Base-by-base conservation (phyloP, 768 basidiomycete species). In the Lactifluus echinatus region DNA sequence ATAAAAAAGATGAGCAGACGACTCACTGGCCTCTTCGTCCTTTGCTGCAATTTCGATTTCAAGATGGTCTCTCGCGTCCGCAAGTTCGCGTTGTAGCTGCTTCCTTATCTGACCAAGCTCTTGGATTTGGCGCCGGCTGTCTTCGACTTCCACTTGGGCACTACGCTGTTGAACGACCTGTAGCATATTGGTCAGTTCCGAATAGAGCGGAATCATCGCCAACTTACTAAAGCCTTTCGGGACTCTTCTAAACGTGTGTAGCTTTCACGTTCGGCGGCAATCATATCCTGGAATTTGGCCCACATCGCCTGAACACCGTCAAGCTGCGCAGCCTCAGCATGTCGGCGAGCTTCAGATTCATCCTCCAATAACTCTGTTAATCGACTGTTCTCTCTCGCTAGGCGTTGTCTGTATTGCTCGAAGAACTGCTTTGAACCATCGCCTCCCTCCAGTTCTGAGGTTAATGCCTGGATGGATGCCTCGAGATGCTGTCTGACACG, bases 171-270 rank as follows among this genome's bases (percentile, higher is more conserved):
- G 85, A 11, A 82, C 77, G 31, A 84, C 66, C 86, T 89, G 61
- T 24, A 14, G 29, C 37, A 61, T n/a, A 19, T 15, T 6, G 28
- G 61, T 59, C 44, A 42, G 29, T 39, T 36, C 8, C 34, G 21
- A 3, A 14, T 19, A 6, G 23, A 36, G 37, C 31, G 15, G 8
- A n/a, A 23, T 23, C 24, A 19, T 28, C 8, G 28, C 19, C 17
- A 33, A 69, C 82, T 60, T 68, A 87, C 84, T 63, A 88, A 67
- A 52, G 85, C 84, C 65, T 82, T 84, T 45, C 81, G 75, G 15
- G 85, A 86, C 61, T 85, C 86, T 62, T 87, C 86, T 14, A 86
- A 69, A 24, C 81, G 79, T 40, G 74, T 66, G 59, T 84, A 85
- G 56, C 76, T 83, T 47, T 82, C 79, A 23, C 83, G 76, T 66